These are phyloP conservation scores for Panicum hallii DNA, from an alignment of 202 grass and related monocot species.

Conservation along the genomic window DNA sequence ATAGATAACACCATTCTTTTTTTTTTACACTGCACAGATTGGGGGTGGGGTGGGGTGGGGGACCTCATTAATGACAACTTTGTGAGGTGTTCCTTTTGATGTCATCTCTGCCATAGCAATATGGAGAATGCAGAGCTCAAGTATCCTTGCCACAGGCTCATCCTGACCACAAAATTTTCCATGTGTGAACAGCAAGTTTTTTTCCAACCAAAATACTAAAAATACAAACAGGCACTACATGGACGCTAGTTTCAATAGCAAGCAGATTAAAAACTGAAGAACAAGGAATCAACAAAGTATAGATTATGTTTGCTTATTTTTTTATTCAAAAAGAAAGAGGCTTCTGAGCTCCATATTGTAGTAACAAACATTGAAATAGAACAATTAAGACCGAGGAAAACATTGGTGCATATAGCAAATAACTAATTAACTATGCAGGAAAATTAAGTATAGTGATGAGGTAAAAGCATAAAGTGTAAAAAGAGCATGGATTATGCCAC, in stretches of 20 bases:
- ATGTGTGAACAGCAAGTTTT: background rate
- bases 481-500: background rate
- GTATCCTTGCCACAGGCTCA: constrained; percentile 83
- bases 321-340: background rate
- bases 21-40: background rate
- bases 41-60: background rate
- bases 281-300: background rate
- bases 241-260: background rate
- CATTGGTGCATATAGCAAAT: background rate
- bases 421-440: background rate
- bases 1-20: background rate
- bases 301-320: constrained; percentile 18
- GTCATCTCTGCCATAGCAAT: constrained; percentile 98
- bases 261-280: background rate
- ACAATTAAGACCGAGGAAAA: constrained; percentile 17
- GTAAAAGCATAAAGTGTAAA: background rate
- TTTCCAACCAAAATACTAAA: background rate
- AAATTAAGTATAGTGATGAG: background rate
- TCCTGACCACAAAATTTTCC: constrained; percentile 57
- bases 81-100: constrained; percentile 82
- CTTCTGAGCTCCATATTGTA: background rate
- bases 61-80: constrained; percentile 96
- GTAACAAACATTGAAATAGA: constrained; percentile 6
- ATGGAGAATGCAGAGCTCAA: constrained; percentile 97
- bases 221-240: background rate